A percentile compares a stretch with the other conserved stretches of the same genome.
Conservation (phyloP, 495 filamentous ascomycete genomes). For the Penicilliopsis zonata region DNA sequence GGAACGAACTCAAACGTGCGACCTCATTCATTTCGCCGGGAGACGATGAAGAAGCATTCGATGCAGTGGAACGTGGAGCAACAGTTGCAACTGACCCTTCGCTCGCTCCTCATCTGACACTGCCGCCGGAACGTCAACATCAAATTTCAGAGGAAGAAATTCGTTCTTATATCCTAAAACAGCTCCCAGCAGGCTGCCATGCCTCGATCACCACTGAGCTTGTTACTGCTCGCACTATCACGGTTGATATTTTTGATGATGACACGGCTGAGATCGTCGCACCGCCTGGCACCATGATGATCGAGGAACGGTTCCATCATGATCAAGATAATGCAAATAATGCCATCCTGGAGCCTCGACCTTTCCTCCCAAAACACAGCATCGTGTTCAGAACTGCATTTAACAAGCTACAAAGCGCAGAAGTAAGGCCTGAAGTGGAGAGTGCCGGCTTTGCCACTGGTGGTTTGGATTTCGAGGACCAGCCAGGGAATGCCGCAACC, state of each 20-base stretch:
- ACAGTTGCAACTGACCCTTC: constrained; percentile 12
- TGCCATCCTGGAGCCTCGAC: constrained; percentile 5
- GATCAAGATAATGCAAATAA: constrained; percentile 16
- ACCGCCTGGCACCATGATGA: constrained; percentile 53
- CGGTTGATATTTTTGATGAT: constrained; percentile 57
- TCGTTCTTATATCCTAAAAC: constrained; percentile 31
- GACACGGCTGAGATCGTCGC: constrained; percentile 45
- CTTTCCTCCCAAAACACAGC: constrained; percentile 27
- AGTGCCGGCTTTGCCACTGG: background rate
- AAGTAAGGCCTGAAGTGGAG: constrained; percentile 16
- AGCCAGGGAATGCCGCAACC: no score
- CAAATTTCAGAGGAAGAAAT: constrained; percentile 33
- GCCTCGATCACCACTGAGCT: constrained; percentile 55
- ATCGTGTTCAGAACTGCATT: constrained; percentile 34
- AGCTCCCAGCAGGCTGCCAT: constrained; percentile 30
- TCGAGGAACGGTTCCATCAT: constrained; percentile 42
- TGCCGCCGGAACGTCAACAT: constrained; percentile 20
- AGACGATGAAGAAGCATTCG: constrained; percentile 28
- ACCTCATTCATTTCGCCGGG: constrained; percentile 27
- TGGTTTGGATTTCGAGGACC: constrained; percentile 1
- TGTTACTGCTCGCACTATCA: constrained; percentile 56
- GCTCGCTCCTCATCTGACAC: constrained; percentile 12
- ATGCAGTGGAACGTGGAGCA: constrained; percentile 33
- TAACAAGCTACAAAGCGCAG: constrained; percentile 28
- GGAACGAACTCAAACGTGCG: constrained; percentile 10